Percentiles rank a stretch among this genome's conserved stretches.
Evolutionary conservation across 2,329 filamentous ascomycete genomes (phyloP).

Genomic region (Neofusicoccum kwambonambiense): DNA sequence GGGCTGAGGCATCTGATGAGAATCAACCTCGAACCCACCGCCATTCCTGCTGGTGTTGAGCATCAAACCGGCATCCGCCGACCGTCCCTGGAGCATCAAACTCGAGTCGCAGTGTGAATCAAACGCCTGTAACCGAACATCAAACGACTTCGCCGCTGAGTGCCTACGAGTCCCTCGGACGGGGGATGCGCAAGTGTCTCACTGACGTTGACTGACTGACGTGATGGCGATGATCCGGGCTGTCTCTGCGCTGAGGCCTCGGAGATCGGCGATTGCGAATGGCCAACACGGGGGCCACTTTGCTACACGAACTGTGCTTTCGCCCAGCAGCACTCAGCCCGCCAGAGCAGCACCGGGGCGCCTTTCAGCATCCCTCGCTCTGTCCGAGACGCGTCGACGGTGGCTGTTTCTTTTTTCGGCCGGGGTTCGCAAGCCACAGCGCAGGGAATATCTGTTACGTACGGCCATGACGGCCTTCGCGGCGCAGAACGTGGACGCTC

Average conservation of each 20-base stretch:
- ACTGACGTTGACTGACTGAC: not conserved
- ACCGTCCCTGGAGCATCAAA: not conserved
- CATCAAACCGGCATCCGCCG: slow-evolving; percentile 5
- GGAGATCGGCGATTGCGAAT: slow-evolving; percentile 1
- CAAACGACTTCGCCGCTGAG: not conserved
- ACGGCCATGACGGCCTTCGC: not conserved
- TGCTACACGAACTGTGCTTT: not conserved
- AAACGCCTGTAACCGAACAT: not conserved
- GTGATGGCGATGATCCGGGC: not conserved
- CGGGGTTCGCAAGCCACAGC: not conserved
- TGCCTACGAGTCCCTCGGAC: not conserved
- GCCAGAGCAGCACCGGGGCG: not conserved
- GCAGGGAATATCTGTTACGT: slow-evolving; percentile 5
- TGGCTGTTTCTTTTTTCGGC: not conserved
- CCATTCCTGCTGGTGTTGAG: not conserved
- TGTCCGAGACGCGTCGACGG: not conserved
- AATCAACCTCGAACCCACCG: slow-evolving; percentile 1
- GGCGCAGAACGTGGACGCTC: not conserved
- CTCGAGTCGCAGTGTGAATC: not conserved
- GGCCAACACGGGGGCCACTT: not conserved
- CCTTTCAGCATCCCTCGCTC: not conserved
- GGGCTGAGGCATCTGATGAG: not conserved
- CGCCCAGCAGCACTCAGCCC: not conserved
- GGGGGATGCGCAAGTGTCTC: not conserved
- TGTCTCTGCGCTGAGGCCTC: not conserved